Conservation (phyloP, 2,329 filamentous ascomycete species). For the Calonectria hongkongensis region DNA sequence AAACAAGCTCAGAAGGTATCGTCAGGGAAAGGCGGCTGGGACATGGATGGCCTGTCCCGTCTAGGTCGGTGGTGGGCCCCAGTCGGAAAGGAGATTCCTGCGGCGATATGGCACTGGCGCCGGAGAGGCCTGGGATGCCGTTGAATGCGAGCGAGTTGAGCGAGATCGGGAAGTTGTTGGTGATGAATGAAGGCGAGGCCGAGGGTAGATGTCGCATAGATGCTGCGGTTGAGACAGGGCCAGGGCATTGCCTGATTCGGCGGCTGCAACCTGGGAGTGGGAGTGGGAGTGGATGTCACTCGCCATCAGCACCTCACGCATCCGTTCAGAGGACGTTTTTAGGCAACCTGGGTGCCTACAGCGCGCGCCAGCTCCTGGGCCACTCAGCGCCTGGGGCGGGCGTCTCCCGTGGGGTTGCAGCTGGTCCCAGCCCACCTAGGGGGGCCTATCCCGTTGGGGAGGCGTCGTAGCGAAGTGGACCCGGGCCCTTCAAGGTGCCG, state of each 20-base stretch:
- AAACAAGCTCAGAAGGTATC: constrained; percentile 42
- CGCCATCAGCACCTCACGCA: constrained; percentile 19
- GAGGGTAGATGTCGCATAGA: constrained; percentile 29
- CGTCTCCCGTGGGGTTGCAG: constrained; percentile 24
- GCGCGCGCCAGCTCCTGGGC: neutral
- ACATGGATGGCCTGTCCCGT: constrained; percentile 37
- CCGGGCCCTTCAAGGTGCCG: constrained; percentile 23
- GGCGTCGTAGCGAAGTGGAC: constrained; percentile 19
- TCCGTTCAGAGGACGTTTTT: constrained; percentile 34
- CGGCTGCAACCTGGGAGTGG: constrained; percentile 14
- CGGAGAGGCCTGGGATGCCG: constrained; percentile 13
- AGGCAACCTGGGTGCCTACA: constrained; percentile 32
- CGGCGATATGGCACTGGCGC: constrained; percentile 30
- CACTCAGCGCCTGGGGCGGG: constrained; percentile 18
- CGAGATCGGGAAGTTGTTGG: constrained; percentile 9
- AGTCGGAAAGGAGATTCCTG: constrained; percentile 32
- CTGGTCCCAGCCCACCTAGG: constrained; percentile 10
- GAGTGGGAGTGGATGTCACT: constrained; percentile 25
- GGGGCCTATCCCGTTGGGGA: constrained; percentile 5
- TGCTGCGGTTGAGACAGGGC: constrained; percentile 28
- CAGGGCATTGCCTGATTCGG: constrained; percentile 37
- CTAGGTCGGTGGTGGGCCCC: constrained; percentile 31
- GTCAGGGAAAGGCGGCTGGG: constrained; percentile 42
- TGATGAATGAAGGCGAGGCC: constrained; percentile 20
- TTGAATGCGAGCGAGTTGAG: constrained; percentile 19